A percentile compares a stretch with the other conserved stretches of the same genome.
Evolutionary conservation across 768 basidiomycete species (phyloP).

Genomic region (Boletus subparvulus): DNA sequence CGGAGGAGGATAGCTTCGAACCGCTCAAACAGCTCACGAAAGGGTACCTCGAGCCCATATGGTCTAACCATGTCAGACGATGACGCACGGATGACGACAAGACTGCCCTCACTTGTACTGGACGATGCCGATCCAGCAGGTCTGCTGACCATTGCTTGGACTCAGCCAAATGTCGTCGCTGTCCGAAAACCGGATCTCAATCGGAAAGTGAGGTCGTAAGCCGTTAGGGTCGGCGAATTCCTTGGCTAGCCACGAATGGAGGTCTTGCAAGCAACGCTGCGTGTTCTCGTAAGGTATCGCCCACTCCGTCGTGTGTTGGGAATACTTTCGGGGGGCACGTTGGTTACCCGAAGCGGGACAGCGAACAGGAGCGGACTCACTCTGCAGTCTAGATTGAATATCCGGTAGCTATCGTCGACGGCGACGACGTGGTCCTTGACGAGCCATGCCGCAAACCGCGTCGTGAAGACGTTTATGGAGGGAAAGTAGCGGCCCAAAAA

Average conservation of each 20-base stretch:
- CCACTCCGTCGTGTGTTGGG: slow-evolving; percentile 95
- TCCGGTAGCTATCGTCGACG: slow-evolving; percentile 74
- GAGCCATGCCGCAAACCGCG: slow-evolving; percentile 68
- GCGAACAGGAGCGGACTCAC: slow-evolving; percentile 46
- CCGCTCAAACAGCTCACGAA: slow-evolving; percentile 69
- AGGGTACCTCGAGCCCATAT: slow-evolving; percentile 80
- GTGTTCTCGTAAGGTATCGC: slow-evolving; percentile 77
- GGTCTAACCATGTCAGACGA: slow-evolving; percentile 51
- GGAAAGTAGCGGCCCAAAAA: slow-evolving; percentile 70
- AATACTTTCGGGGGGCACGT: slow-evolving; percentile 46
- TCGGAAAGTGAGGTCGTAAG: slow-evolving; percentile 84
- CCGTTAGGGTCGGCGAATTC: slow-evolving; percentile 71
- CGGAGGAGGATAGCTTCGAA: slow-evolving; percentile 71
- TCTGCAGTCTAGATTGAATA: slow-evolving; percentile 94
- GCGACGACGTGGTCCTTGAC: slow-evolving; percentile 51
- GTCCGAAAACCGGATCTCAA: slow-evolving; percentile 89
- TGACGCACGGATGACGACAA: background rate
- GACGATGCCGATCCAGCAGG: slow-evolving; percentile 97
- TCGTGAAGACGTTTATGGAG: slow-evolving; percentile 61
- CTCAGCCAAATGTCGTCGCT: slow-evolving; percentile 94
- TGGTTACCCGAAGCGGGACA: background rate
- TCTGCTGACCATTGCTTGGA: slow-evolving; percentile 75
- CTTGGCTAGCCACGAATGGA: slow-evolving; percentile 67
- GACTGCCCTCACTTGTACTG: slow-evolving; percentile 78
- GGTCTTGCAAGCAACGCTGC: slow-evolving; percentile 62